Evolutionary conservation across 192 early-diverging fungal genomes (phyloP).

Genomic region (Chytriomyces hyalinus): DNA sequence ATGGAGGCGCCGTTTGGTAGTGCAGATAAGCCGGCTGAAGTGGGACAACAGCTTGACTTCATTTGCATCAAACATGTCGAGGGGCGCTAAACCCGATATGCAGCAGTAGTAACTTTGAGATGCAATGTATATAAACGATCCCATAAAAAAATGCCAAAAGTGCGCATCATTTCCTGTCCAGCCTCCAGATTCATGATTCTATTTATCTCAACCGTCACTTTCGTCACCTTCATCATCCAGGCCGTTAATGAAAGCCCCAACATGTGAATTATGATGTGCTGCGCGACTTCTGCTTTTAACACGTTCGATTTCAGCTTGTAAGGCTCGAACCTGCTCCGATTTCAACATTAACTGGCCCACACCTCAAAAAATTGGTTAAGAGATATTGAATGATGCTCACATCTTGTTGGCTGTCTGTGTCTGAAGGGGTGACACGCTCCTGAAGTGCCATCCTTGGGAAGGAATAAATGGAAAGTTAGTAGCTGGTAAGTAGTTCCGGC

Average conservation of each 20-base stretch:
- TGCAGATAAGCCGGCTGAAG: too few relatives aligned
- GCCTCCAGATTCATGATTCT: too few relatives aligned
- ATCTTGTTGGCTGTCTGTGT: constrained; percentile 22
- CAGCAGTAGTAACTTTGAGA: too few relatives aligned
- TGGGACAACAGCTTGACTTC: too few relatives aligned
- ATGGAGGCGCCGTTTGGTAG: too few relatives aligned
- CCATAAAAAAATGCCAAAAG: too few relatives aligned
- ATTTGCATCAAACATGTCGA: too few relatives aligned
- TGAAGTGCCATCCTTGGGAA: not conserved
- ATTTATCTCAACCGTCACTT: too few relatives aligned
- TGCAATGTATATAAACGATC: too few relatives aligned
- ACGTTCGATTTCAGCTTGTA: constrained; percentile 52
- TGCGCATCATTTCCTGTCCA: too few relatives aligned
- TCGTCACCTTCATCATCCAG: constrained; percentile 16
- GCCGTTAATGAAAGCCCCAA: not conserved
- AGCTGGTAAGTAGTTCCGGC: not conserved
- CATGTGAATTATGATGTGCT: constrained; percentile 1
- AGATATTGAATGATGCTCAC: not conserved
- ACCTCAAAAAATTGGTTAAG: constrained; percentile 14
- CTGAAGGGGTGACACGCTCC: not conserved
- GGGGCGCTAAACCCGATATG: too few relatives aligned
- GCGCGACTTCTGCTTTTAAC: constrained; percentile 46
- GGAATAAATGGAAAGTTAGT: too few relatives aligned
- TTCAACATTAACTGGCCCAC: not conserved
- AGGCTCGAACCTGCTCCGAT: constrained; percentile 26